These are phyloP conservation scores for Aspergillus japonicus DNA, from an alignment of 2,329 filamentous ascomycete species.

Conservation along the genomic window DNA sequence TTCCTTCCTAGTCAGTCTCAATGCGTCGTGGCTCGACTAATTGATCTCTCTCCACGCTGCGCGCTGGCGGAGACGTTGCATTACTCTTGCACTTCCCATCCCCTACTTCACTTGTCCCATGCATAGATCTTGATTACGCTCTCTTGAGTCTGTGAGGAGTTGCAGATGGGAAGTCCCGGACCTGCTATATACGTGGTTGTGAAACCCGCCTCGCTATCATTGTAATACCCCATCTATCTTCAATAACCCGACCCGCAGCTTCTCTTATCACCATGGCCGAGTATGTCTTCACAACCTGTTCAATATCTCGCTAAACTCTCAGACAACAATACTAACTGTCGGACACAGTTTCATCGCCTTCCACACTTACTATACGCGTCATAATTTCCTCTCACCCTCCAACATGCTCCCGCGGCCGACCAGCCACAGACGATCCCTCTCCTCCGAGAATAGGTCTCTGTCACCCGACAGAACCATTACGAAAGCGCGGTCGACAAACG, in stretches of 20 bases:
- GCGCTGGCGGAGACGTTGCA: constrained; percentile 27
- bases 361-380: constrained; percentile 36
- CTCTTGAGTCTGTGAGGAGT: constrained; percentile 12
- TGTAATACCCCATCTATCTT: constrained; percentile 21
- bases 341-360: constrained; percentile 38
- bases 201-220: constrained; percentile 12
- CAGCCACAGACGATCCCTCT: constrained; percentile 39
- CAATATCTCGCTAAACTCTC: background rate
- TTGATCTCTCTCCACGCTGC: constrained; percentile 19
- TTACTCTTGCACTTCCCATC: constrained; percentile 4
- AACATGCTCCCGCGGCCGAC: constrained; percentile 38
- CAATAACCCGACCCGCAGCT: constrained; percentile 14
- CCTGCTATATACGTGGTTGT: constrained; percentile 17
- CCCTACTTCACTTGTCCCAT: constrained; percentile 15
- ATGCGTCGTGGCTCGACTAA: constrained; percentile 19
- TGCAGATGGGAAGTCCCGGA: constrained; percentile 19
- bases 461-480: constrained; percentile 40
- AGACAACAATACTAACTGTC: constrained; percentile 16
- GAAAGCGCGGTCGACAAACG: constrained; percentile 47
- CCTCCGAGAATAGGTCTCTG: constrained; percentile 35
- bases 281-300: constrained; percentile 27
- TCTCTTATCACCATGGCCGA: constrained; percentile 37
- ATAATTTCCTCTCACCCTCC: constrained; percentile 37
- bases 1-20: constrained; percentile 12
- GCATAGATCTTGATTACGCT: constrained; percentile 18